Conservation (phyloP, 805 yeast species). For the Candida glaebosa region DNA sequence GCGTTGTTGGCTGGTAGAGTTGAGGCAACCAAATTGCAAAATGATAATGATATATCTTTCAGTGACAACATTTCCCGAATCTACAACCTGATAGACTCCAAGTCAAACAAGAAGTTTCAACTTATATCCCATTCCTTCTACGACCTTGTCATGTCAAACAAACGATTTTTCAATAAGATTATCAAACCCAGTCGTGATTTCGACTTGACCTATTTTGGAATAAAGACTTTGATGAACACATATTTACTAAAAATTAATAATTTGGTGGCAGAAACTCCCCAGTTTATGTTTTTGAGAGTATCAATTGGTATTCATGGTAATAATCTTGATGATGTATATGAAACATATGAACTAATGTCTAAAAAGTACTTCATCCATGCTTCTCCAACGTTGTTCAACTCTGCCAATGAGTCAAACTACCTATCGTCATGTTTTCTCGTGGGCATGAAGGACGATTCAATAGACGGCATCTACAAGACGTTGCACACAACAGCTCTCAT, state of each 20-base stretch:
- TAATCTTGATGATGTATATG: slow-evolving; percentile 61
- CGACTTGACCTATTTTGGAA: slow-evolving; percentile 79
- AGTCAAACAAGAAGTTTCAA: slow-evolving; percentile 32
- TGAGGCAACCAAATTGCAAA: slow-evolving; percentile 27
- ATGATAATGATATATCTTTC: slow-evolving; percentile 17
- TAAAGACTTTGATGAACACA: slow-evolving; percentile 87
- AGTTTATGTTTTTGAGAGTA: slow-evolving; percentile 85
- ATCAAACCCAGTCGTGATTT: slow-evolving; percentile 77
- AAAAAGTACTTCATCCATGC: slow-evolving; percentile 87
- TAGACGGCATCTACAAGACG: slow-evolving; percentile 91
- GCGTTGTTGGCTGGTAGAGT: slow-evolving; percentile 36
- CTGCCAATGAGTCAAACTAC: slow-evolving; percentile 83
- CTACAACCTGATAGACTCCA: slow-evolving; percentile 10
- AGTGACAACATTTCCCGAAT: slow-evolving; percentile 19
- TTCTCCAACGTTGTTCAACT: slow-evolving; percentile 90
- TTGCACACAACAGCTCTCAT: slow-evolving; percentile 84
- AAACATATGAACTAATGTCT: slow-evolving; percentile 88
- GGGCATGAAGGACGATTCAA: slow-evolving; percentile 91
- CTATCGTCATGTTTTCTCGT: slow-evolving; percentile 90
- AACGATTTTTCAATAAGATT: slow-evolving; percentile 66
- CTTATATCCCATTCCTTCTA: slow-evolving; percentile 68
- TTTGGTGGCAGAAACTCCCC: slow-evolving; percentile 86
- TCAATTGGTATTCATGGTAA: slow-evolving; percentile 84
- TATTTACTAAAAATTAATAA: slow-evolving; percentile 58
- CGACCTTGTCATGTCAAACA: slow-evolving; percentile 59